These are phyloP conservation scores for Polytrichum formosum DNA, from an alignment of 225 moss, liverwort and hornwort species.

Conservation along the genomic window DNA sequence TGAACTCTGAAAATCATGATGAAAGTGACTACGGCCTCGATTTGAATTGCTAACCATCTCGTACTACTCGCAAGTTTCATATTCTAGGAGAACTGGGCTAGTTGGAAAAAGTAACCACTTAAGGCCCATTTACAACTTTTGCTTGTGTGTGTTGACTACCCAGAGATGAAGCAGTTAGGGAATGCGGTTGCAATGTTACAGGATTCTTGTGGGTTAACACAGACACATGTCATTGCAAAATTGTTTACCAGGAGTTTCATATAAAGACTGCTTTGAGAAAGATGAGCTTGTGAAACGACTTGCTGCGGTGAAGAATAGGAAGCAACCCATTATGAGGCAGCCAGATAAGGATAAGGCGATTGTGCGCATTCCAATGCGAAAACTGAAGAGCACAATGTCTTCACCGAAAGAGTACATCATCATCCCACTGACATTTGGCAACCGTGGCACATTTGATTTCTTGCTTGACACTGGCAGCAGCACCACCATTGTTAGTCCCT, in stretches of 20 bases:
- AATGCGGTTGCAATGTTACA: background rate
- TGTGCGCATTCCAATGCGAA: conserved; percentile 60
- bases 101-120: too few relatives aligned
- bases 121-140: too few relatives aligned
- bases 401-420: conserved; percentile 95
- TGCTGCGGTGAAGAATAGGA: conserved; percentile 37
- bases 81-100: too few relatives aligned
- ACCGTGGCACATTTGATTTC: conserved; percentile 83
- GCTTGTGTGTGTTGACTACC: too few relatives aligned
- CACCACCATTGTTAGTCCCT: conserved; percentile 76
- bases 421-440: conserved; percentile 76
- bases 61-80: too few relatives aligned
- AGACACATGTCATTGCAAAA: background rate
- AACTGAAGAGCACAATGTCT: conserved; percentile 70
- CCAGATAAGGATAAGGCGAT: conserved; percentile 25
- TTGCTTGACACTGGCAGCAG: conserved; percentile 93
- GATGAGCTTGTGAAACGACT: conserved; percentile 83
- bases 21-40: too few relatives aligned
- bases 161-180: background rate
- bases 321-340: conserved; percentile 31
- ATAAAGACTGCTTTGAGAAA: conserved; percentile 90
- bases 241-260: conserved; percentile 64
- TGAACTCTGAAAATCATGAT: too few relatives aligned
- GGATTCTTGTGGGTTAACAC: background rate
- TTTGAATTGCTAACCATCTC: too few relatives aligned